phyloP scores from a whole-genome alignment of 306 rosid species.

The Oxytropis ochrocephala region DNA sequence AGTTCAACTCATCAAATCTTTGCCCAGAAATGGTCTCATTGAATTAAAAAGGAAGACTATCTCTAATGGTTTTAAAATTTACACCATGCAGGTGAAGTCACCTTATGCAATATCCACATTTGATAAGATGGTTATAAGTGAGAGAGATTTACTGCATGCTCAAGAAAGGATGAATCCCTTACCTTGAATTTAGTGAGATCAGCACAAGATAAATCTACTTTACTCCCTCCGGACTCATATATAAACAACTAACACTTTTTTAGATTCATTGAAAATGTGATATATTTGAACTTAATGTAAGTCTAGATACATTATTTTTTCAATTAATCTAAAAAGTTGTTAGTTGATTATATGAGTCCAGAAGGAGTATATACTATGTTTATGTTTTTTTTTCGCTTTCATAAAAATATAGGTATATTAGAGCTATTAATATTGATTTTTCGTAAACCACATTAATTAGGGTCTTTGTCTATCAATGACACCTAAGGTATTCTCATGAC shows the following conservation, averaged over 20 bases:
- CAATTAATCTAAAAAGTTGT: no score
- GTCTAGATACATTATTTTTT: no score
- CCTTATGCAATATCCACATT: neutral
- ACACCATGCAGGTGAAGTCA: constrained; percentile 62
- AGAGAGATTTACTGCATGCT: constrained; percentile 69
- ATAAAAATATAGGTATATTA: neutral
- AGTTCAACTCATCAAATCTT: constrained; percentile 28
- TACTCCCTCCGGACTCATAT: no score
- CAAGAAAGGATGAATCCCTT: constrained; percentile 73
- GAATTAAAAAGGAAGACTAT: constrained; percentile 42
- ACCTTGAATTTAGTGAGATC: constrained; percentile 80
- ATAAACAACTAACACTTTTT: no score
- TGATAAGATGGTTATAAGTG: neutral
- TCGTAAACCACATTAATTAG: no score
- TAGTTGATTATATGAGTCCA: no score
- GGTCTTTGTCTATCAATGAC: no score
- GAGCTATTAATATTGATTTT: neutral
- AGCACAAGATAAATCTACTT: neutral
- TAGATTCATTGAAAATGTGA: no score
- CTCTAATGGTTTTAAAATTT: constrained; percentile 53
- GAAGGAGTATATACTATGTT: neutral
- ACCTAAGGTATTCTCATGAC: neutral
- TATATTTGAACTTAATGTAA: no score
- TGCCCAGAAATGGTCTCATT: constrained; percentile 20
- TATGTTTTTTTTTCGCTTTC: neutral